Evolutionary conservation across 2,329 filamentous ascomycete species (phyloP), one percentile per base, ranked within the genome.

Genomic region (Aspergillus fumigatus): DNA sequence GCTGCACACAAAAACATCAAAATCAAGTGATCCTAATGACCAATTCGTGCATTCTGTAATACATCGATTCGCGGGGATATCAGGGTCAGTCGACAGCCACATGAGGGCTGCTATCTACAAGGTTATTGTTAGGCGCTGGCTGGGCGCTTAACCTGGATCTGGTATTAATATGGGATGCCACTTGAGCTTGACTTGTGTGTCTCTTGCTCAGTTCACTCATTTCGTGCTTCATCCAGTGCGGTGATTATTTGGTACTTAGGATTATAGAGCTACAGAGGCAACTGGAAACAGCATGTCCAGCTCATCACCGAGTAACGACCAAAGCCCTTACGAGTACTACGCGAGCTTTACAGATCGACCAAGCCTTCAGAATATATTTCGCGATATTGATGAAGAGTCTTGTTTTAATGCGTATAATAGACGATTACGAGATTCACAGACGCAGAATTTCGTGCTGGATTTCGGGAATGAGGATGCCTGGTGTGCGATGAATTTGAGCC

Each of bases 381-480:
- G 67, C 23, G 63, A 76, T 53, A 75, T 77, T 23, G 75, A 78
- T 41, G 66, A 75, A 23, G 56, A 65, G 11, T 51, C 26, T 3
- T 59, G 71, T 56, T 76, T 76, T 56, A 50, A 50, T 19, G 32
- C 56, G 4, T 74, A 70, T 50, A 61, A 70, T 50, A 58, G 59
- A 6, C 62, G 59, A 11, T 58, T 78, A 4, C 48, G 66, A 40
- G 62, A 70, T 47, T 58, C 68, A 11, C 56, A 57, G 1, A 75
- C 74, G 0, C 60, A 59, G 11, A 78, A 77, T 59, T 78, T 78
- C 55, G 68, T 76, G 26, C 64, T 78, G 40, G 74, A 77, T 59
- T 78, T 78, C 56, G 74, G 76, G 14, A 71, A 73, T 40, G 69
- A 75, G 23, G 69, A 75, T 59, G 76, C 75, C 8, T 73, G 70